Evolutionary conservation across 495 filamentous ascomycete genomes (phyloP).

Genomic region (Bacidia rubella): DNA sequence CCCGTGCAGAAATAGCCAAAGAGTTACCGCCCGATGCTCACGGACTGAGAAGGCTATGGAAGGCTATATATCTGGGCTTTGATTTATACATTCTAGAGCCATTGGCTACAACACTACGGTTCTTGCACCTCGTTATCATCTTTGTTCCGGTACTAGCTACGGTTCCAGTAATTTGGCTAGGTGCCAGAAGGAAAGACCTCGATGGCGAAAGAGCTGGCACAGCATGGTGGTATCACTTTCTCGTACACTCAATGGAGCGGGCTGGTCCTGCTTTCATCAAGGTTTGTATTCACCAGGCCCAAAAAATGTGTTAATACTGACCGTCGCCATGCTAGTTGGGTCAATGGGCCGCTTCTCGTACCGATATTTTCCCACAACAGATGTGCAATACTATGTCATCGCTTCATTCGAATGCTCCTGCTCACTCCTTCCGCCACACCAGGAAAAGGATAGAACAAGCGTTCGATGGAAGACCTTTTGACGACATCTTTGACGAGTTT

Average conservation of each 20-base stretch:
- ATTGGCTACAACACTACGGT: slow-evolving; percentile 71
- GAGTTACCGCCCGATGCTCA: slow-evolving; percentile 44
- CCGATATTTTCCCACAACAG: slow-evolving; percentile 93
- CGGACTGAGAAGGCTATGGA: slow-evolving; percentile 38
- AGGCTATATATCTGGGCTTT: slow-evolving; percentile 45
- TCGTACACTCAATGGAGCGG: slow-evolving; percentile 82
- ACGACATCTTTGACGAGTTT: slow-evolving; percentile 96
- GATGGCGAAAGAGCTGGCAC: slow-evolving; percentile 65
- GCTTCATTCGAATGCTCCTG: slow-evolving; percentile 85
- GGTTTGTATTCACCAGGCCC: slow-evolving; percentile 33
- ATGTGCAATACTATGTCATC: slow-evolving; percentile 90
- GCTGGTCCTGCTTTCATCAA: slow-evolving; percentile 98
- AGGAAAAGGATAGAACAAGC: slow-evolving; percentile 66
- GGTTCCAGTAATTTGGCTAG: slow-evolving; percentile 71
- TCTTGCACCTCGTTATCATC: slow-evolving; percentile 71
- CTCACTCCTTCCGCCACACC: slow-evolving; percentile 72
- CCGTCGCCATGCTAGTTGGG: slow-evolving; percentile 49
- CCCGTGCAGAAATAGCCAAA: slow-evolving; percentile 60
- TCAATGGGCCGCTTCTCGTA: slow-evolving; percentile 96
- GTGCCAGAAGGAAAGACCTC: slow-evolving; percentile 40
- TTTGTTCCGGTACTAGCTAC: slow-evolving; percentile 80
- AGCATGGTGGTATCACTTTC: slow-evolving; percentile 87
- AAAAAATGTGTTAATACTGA: slow-evolving; percentile 7
- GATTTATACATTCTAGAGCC: slow-evolving; percentile 73
- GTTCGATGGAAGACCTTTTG: slow-evolving; percentile 65